These are phyloP conservation scores for Suillus sp. DNA, from an alignment of 768 basidiomycete species.

Conservation along the genomic window DNA sequence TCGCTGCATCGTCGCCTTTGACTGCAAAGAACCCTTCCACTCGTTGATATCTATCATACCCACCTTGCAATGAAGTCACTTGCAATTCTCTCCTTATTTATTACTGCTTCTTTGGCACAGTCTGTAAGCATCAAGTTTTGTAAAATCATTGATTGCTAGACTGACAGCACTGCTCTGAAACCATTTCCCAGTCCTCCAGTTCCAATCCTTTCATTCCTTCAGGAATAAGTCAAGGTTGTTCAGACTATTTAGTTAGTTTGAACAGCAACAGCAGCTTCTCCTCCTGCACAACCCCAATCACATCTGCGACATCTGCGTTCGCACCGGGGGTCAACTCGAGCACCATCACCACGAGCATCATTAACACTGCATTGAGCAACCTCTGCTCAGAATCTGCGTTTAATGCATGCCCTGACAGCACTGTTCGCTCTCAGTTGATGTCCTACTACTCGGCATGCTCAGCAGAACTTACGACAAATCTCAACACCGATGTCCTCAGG, in stretches of 20 bases:
- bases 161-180: neutral
- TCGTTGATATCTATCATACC: slow-evolving; percentile 32
- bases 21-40: slow-evolving; percentile 40
- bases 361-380: slow-evolving; percentile 52
- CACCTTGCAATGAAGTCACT: slow-evolving; percentile 52
- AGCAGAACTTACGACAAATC: slow-evolving; percentile 61
- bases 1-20: slow-evolving; percentile 35
- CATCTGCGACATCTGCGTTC: slow-evolving; percentile 59
- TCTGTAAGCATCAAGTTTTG: slow-evolving; percentile 33
- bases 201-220: slow-evolving; percentile 65
- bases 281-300: slow-evolving; percentile 64
- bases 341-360: slow-evolving; percentile 41
- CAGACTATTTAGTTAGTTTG: slow-evolving; percentile 58
- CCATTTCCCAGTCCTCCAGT: slow-evolving; percentile 24
- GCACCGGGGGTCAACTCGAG: slow-evolving; percentile 44
- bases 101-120: slow-evolving; percentile 55
- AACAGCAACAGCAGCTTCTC: slow-evolving; percentile 60
- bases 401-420: slow-evolving; percentile 53
- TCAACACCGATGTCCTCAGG: slow-evolving; percentile 51
- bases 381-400: slow-evolving; percentile 56
- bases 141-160: neutral
- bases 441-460: slow-evolving; percentile 73
- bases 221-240: slow-evolving; percentile 57
- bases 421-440: slow-evolving; percentile 62
- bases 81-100: slow-evolving; percentile 51